Evolutionary conservation across 208 protist genomes (phyloP).

Genomic region (Sergeia podlipaevii): DNA sequence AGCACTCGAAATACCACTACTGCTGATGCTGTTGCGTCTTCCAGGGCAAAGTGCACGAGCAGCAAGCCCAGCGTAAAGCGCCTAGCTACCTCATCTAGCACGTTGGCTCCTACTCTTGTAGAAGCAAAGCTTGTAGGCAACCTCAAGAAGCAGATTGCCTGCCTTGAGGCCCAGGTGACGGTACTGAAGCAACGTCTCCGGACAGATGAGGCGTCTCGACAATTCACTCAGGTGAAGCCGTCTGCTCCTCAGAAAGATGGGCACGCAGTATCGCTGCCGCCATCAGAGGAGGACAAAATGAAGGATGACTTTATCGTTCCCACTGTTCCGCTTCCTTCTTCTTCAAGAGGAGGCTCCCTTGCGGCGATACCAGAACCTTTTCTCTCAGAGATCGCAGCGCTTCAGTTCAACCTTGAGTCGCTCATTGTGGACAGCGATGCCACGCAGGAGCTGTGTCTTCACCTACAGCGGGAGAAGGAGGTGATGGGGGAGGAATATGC

Average conservation of each 20-base stretch:
- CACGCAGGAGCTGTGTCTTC: slow-evolving; percentile 21
- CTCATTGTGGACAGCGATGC: slow-evolving; percentile 34
- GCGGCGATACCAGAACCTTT: slow-evolving; percentile 18
- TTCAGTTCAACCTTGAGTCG: slow-evolving; percentile 42
- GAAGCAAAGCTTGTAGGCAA: slow-evolving; percentile 57
- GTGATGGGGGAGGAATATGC: slow-evolving; percentile 34
- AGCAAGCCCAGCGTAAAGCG: neutral
- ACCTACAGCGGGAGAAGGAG: slow-evolving; percentile 30
- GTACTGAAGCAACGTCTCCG: slow-evolving; percentile 15
- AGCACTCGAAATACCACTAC: too few species aligned
- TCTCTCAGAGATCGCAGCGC: slow-evolving; percentile 28
- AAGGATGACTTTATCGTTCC: neutral
- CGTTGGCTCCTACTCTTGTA: too few species aligned
- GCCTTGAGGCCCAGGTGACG: slow-evolving; percentile 50
- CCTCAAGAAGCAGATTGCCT: slow-evolving; percentile 61
- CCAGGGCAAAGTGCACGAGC: neutral
- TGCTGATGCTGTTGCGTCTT: neutral
- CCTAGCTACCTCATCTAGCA: neutral
- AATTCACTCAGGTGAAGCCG: neutral
- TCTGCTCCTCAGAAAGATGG: neutral
- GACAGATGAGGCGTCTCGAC: neutral
- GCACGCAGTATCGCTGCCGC: neutral
- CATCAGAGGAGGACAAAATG: neutral
- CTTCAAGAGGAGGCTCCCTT: neutral
- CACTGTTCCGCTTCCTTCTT: neutral